Evolutionary conservation across 805 yeast species (phyloP).

Genomic region (Maudiozyma bulderi): DNA sequence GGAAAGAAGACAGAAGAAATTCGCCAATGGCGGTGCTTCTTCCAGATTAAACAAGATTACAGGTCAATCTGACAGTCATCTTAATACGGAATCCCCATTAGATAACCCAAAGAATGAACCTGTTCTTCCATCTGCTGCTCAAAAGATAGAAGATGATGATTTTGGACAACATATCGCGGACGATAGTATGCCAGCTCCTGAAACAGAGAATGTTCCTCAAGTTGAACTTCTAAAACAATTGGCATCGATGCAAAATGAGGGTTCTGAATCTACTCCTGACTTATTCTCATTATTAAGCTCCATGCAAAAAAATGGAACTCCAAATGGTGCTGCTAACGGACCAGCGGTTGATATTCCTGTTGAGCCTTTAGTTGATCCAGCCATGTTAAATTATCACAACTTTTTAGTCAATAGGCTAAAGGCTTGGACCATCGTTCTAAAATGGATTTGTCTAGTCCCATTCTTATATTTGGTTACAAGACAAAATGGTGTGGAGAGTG

Average conservation of each 20-base stretch:
- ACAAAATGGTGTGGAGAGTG: slow-evolving; percentile 4
- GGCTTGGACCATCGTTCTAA: slow-evolving; percentile 22
- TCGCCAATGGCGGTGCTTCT: slow-evolving; percentile 45
- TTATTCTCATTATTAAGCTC: slow-evolving; percentile 18
- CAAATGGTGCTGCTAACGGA: neutral
- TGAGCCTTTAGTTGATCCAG: slow-evolving; percentile 17
- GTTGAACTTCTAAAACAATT: slow-evolving; percentile 22
- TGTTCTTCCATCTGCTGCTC: neutral
- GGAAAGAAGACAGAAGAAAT: slow-evolving; percentile 57
- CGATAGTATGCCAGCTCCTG: no score
- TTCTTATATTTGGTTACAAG: slow-evolving; percentile 22
- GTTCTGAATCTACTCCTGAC: slow-evolving; percentile 15
- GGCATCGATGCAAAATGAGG: slow-evolving; percentile 17
- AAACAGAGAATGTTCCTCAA: slow-evolving; percentile 11
- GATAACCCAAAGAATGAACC: slow-evolving; percentile 9
- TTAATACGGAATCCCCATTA: slow-evolving; percentile 30
- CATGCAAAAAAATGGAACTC: slow-evolving; percentile 6
- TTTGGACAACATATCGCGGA: no score
- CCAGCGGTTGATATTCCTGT: neutral
- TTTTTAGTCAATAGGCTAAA: slow-evolving; percentile 23
- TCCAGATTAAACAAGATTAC: slow-evolving; percentile 43
- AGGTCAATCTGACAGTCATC: slow-evolving; percentile 31
- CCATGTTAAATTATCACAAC: slow-evolving; percentile 20
- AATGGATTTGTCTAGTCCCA: slow-evolving; percentile 27
- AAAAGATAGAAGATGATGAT: no score